Evolutionary conservation across 129 eudicot species (phyloP).

Genomic region (Heracleum sosnowskyi): DNA sequence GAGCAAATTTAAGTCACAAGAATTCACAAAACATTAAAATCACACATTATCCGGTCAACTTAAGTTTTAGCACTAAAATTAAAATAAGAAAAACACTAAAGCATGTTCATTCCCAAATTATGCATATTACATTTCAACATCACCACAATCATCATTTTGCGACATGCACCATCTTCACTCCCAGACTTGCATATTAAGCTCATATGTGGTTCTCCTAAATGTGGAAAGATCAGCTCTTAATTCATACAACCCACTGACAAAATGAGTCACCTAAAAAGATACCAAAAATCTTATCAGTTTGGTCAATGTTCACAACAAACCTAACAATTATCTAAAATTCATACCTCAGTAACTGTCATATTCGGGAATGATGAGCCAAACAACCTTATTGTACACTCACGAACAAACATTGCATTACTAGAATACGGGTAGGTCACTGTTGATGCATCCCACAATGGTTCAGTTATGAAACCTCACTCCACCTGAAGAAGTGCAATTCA

Average conservation of each 20-base stretch:
- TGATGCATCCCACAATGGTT: constrained; percentile 87
- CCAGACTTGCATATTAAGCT: too few relatives aligned
- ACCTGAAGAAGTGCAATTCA: constrained; percentile 38
- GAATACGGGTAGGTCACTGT: constrained; percentile 73
- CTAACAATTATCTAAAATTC: background rate
- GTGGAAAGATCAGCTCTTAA: constrained; percentile 62
- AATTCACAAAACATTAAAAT: too few relatives aligned
- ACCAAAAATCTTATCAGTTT: background rate
- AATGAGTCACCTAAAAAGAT: constrained; percentile 65
- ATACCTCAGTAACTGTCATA: constrained; percentile 81
- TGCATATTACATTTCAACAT: too few relatives aligned
- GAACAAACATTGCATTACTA: constrained; percentile 69
- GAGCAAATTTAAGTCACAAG: too few relatives aligned
- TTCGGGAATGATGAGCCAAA: constrained; percentile 91
- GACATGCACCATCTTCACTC: too few relatives aligned
- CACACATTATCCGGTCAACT: too few relatives aligned
- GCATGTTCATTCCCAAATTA: too few relatives aligned
- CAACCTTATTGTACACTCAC: constrained; percentile 82
- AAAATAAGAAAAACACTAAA: too few relatives aligned
- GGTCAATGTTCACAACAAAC: background rate
- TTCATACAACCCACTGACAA: constrained; percentile 81
- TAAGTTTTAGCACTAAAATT: too few relatives aligned
- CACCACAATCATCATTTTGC: too few relatives aligned
- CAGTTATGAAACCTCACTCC: constrained; percentile 66
- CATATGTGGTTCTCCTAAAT: constrained; percentile 85